Conservation (phyloP, 2,329 filamentous ascomycete species). For the Aureobasidium sp. region DNA sequence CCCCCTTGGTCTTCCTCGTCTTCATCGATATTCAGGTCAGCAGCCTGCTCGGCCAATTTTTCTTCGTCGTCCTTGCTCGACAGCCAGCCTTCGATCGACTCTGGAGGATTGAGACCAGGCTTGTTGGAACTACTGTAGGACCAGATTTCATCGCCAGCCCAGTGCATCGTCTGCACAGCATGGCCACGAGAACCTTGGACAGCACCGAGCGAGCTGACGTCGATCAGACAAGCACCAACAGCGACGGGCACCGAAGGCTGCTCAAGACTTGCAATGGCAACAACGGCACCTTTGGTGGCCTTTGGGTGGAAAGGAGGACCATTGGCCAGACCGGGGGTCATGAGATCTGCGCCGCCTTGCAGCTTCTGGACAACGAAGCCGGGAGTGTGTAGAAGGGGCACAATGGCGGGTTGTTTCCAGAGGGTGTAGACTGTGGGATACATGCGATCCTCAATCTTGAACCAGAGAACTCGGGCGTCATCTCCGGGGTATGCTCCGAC, state of each 20-base stretch:
- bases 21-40: conserved; percentile 35
- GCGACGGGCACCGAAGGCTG: conserved; percentile 55
- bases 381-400: conserved; percentile 59
- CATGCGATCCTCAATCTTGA: conserved; percentile 52
- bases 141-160: conserved; percentile 65
- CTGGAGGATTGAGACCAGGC: conserved; percentile 47
- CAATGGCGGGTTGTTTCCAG: conserved; percentile 55
- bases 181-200: conserved; percentile 57
- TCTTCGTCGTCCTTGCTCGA: conserved; percentile 27
- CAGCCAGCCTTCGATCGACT: conserved; percentile 46
- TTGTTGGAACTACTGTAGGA: conserved; percentile 51
- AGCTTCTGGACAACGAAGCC: conserved; percentile 56
- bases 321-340: conserved; percentile 60
- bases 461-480: conserved; percentile 58
- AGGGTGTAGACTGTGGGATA: conserved; percentile 57
- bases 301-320: conserved; percentile 56
- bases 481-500: conserved; percentile 52
- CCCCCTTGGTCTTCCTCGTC: conserved; percentile 42
- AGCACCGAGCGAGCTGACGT: conserved; percentile 48
- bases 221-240: conserved; percentile 59
- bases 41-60: conserved; percentile 34
- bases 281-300: conserved; percentile 54
- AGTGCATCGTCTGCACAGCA: conserved; percentile 59
- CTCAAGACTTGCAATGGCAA: conserved; percentile 56
- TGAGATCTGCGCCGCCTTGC: conserved; percentile 58